Evolutionary conservation across 225 moss, liverwort and hornwort genomes (phyloP).

Genomic region (Physcomitrium patens): DNA sequence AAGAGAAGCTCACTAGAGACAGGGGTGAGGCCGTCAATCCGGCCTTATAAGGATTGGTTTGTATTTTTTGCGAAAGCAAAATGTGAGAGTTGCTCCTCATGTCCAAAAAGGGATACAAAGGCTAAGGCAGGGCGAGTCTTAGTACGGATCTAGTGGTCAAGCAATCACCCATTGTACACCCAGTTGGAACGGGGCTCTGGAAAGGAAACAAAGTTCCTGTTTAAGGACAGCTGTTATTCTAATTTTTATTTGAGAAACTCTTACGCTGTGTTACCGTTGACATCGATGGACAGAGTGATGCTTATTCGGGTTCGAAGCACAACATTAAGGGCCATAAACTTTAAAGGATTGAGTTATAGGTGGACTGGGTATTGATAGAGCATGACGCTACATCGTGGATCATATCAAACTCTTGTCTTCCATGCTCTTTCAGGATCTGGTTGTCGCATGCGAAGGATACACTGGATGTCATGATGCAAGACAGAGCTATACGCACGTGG

Average conservation of each 20-base stretch:
- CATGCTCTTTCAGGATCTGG: background rate
- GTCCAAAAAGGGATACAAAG: no score
- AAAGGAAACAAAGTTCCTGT: no score
- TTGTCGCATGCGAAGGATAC: background rate
- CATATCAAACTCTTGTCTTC: background rate
- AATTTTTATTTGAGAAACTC: background rate
- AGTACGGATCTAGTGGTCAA: no score
- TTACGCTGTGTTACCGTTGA: constrained; percentile 17
- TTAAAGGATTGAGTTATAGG: background rate
- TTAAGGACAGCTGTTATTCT: background rate
- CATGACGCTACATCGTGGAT: constrained; percentile 12
- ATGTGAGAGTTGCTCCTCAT: no score
- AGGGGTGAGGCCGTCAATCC: no score
- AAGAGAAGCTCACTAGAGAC: no score
- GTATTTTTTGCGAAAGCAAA: no score
- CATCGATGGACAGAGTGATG: constrained; percentile 28
- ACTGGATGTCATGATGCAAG: constrained; percentile 10
- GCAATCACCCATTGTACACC: no score
- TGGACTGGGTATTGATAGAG: constrained; percentile 10
- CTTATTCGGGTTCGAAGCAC: background rate
- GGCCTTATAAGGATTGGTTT: no score
- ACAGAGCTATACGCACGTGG: constrained; percentile 9
- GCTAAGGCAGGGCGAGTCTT: no score
- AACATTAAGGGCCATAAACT: background rate
- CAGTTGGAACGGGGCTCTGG: no score